Percentiles rank a stretch among this genome's conserved stretches.
These are phyloP conservation scores for Alloascoidea africana DNA, from an alignment of 805 yeast species.

Conservation along the genomic window DNA sequence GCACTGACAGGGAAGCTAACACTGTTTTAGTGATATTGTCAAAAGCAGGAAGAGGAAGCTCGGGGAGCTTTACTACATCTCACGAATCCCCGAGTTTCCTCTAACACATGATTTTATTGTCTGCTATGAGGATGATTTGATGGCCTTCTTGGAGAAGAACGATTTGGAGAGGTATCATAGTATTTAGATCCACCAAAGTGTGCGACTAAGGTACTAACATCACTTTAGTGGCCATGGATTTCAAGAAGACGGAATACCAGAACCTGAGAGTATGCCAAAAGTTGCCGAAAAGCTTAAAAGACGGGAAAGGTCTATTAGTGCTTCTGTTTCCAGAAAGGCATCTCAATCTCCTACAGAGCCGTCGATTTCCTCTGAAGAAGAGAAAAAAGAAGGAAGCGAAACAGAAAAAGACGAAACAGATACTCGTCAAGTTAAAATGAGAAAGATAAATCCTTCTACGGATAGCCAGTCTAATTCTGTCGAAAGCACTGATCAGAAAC, in stretches of 20 bases:
- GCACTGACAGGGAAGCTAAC: background rate
- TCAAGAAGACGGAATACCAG: constrained; percentile 19
- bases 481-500: no score
- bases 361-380: no score
- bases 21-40: constrained; percentile 21
- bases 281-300: no score
- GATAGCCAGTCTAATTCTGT: no score
- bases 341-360: no score
- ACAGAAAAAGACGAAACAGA: no score
- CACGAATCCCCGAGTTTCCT: constrained; percentile 34
- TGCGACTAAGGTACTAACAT: constrained; percentile 2
- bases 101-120: constrained; percentile 22
- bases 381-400: no score
- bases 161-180: constrained; percentile 32
- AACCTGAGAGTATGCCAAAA: constrained; percentile 10
- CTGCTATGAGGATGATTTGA: constrained; percentile 24
- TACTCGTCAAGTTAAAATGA: no score
- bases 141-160: constrained; percentile 33
- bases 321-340: no score
- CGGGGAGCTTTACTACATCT: constrained; percentile 44
- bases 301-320: no score
- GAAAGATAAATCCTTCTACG: no score
- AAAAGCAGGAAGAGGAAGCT: constrained; percentile 39
- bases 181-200: constrained; percentile 16
- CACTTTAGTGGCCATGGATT: constrained; percentile 13